phyloP scores from a whole-genome alignment of 495 filamentous ascomycete genomes.

The Thozetella sp. region DNA sequence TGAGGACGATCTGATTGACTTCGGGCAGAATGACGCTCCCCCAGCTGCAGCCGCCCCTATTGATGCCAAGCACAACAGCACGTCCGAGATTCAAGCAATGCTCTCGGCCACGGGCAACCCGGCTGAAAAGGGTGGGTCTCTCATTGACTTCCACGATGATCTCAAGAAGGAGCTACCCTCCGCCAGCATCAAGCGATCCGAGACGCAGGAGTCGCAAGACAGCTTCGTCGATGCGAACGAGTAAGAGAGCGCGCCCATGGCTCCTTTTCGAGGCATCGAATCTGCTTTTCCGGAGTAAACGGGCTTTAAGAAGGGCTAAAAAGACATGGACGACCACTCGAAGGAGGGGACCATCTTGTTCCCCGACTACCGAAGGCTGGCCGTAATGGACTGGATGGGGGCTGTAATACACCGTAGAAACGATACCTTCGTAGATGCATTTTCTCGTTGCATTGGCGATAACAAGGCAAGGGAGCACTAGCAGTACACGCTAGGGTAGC shows the following conservation, averaged over 20 bases:
- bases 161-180: conserved; percentile 43
- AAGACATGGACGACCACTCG: background rate
- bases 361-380: background rate
- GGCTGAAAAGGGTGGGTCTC: conserved; percentile 26
- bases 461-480: too few species aligned
- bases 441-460: background rate
- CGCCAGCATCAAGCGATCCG: conserved; percentile 13
- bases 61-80: conserved; percentile 22
- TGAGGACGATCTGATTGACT: conserved; percentile 43
- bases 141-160: conserved; percentile 53
- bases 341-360: background rate
- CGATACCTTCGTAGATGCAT: conserved; percentile 3
- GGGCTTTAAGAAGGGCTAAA: background rate
- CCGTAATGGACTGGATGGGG: background rate
- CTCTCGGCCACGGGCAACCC: conserved; percentile 39
- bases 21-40: conserved; percentile 35
- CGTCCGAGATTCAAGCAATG: conserved; percentile 38
- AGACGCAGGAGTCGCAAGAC: conserved; percentile 27
- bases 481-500: too few species aligned
- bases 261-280: background rate
- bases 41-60: conserved; percentile 14
- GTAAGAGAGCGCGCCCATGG: background rate
- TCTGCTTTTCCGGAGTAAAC: background rate
- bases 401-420: background rate
- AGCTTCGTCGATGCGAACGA: conserved; percentile 32